phyloP scores from a whole-genome alignment of 2,329 filamentous ascomycete genomes.

The Lachnellula arida region DNA sequence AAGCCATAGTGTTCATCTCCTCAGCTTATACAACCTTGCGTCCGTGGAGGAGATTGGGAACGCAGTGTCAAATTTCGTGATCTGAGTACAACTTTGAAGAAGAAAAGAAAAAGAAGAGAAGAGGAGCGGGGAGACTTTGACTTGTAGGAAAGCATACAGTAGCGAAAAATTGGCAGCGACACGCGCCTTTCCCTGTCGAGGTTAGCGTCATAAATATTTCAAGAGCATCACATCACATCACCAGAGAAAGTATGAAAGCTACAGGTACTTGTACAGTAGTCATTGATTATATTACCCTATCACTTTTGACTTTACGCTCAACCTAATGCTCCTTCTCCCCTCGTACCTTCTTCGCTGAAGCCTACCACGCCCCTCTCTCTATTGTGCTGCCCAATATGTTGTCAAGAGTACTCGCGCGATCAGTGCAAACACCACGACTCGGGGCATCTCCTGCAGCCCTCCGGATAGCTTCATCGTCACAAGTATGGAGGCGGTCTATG shows the following conservation, averaged over 20 bases:
- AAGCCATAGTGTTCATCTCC: constrained; percentile 39
- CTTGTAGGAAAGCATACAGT: not conserved
- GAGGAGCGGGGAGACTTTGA: constrained; percentile 1
- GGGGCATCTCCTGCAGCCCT: constrained; percentile 25
- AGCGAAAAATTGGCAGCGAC: too few relatives aligned
- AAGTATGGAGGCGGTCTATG: constrained; percentile 42
- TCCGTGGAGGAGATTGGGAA: constrained; percentile 41
- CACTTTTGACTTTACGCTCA: not conserved
- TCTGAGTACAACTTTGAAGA: constrained; percentile 52
- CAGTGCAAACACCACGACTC: constrained; percentile 24
- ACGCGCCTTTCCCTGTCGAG: not conserved
- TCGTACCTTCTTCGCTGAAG: constrained; percentile 28
- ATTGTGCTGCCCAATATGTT: constrained; percentile 27
- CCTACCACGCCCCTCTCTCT: constrained; percentile 11
- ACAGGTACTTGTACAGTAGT: not conserved
- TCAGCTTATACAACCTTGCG: constrained; percentile 52
- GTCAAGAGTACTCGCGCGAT: constrained; percentile 26
- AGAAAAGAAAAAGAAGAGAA: constrained; percentile 34
- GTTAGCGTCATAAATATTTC: constrained; percentile 10
- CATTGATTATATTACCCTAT: not conserved
- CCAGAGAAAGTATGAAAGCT: too few relatives aligned
- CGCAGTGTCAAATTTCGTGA: constrained; percentile 55
- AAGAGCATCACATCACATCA: constrained; percentile 1
- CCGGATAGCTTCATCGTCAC: constrained; percentile 32
- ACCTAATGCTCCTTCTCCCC: not conserved